Percentiles rank a stretch among this genome's conserved stretches.
Conservation (phyloP, 768 basidiomycete species). For the Termitomyces sp. region DNA sequence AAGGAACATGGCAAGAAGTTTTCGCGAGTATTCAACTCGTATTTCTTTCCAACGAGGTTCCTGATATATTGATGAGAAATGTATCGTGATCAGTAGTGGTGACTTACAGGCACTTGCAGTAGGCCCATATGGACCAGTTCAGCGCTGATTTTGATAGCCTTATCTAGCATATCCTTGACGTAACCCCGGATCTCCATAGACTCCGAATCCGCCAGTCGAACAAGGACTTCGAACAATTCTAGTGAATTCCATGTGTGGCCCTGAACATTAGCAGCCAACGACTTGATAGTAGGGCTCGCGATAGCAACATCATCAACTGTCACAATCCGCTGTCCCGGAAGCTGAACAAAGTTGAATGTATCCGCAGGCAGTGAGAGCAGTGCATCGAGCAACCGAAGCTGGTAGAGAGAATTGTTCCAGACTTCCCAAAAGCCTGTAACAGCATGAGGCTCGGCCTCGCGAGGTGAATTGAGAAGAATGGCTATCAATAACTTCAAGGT, state of each 20-base stretch:
- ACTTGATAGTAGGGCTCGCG: conserved; percentile 89
- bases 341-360: conserved; percentile 88
- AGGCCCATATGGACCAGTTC: conserved; percentile 94
- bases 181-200: conserved; percentile 67
- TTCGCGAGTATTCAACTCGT: conserved; percentile 82
- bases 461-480: conserved; percentile 79
- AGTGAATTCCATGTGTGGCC: conserved; percentile 93
- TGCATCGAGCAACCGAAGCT: conserved; percentile 84
- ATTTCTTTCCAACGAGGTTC: conserved; percentile 87
- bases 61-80: conserved; percentile 29
- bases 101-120: conserved; percentile 82
- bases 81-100: neutral
- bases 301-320: conserved; percentile 84
- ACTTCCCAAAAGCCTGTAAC: conserved; percentile 82
- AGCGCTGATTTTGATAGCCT: conserved; percentile 89
- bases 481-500: conserved; percentile 88
- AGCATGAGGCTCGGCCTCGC: conserved; percentile 73
- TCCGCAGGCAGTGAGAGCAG: conserved; percentile 87
- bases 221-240: conserved; percentile 85
- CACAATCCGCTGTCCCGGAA: conserved; percentile 82
- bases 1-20: conserved; percentile 86
- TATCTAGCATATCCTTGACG: conserved; percentile 90
- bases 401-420: conserved; percentile 85
- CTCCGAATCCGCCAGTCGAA: conserved; percentile 75
- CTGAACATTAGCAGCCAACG: conserved; percentile 87